A percentile compares a stretch with the other conserved stretches of the same genome.
Evolutionary conservation across 345 rosid genomes (phyloP).

Genomic region (Xanthoceras sorbifolium): DNA sequence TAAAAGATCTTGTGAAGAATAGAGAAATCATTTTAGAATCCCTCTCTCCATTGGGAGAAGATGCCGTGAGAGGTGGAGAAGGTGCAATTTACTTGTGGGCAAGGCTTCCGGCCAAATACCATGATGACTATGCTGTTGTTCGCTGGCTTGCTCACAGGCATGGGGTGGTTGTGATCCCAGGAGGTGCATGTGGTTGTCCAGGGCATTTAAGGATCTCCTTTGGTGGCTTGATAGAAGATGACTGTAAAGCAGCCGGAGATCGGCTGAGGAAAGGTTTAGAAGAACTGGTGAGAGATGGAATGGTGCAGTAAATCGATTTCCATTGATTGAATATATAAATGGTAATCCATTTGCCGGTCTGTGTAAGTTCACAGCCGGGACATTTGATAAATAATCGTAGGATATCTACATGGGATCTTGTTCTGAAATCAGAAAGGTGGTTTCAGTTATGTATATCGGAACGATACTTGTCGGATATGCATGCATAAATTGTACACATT

Average conservation of each 20-base stretch:
- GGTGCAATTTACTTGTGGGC: slow-evolving; percentile 97
- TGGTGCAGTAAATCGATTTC: slow-evolving; percentile 34
- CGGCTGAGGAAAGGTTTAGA: slow-evolving; percentile 74
- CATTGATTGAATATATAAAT: slow-evolving; percentile 4
- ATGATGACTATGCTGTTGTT: slow-evolving; percentile 62
- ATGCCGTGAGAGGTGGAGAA: slow-evolving; percentile 84
- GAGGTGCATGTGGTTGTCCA: slow-evolving; percentile 65
- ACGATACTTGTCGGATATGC: neutral
- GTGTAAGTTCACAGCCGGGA: slow-evolving; percentile 13
- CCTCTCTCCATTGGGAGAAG: slow-evolving; percentile 77
- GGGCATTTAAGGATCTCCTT: slow-evolving; percentile 82
- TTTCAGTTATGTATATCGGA: neutral
- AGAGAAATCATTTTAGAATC: slow-evolving; percentile 73
- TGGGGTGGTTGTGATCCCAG: slow-evolving; percentile 82
- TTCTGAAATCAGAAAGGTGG: neutral
- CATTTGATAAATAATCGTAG: slow-evolving; percentile 12
- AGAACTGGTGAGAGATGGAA: slow-evolving; percentile 60
- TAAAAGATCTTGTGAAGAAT: slow-evolving; percentile 77
- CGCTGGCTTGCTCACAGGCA: slow-evolving; percentile 84
- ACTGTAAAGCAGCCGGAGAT: slow-evolving; percentile 63
- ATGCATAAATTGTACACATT: slow-evolving; percentile 9
- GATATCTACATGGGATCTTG: neutral
- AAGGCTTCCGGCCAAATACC: slow-evolving; percentile 59
- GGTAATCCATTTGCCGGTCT: slow-evolving; percentile 12
- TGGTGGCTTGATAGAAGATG: slow-evolving; percentile 73